Evolutionary conservation across 2,329 filamentous ascomycete genomes (phyloP).

Genomic region (Septoria linicola): DNA sequence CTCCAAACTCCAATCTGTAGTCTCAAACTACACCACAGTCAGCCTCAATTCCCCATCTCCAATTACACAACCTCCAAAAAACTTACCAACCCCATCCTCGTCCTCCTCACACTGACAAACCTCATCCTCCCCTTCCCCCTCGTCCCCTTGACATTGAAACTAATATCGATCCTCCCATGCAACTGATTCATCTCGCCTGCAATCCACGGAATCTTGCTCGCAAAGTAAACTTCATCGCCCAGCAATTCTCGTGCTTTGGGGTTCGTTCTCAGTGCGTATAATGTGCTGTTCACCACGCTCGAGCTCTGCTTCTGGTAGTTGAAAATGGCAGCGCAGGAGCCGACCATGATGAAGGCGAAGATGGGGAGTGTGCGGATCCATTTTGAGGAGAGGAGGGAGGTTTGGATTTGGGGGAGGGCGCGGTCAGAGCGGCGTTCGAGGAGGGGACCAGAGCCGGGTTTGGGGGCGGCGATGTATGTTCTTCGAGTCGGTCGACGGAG

Average conservation of each 20-base stretch:
- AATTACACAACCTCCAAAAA: background rate
- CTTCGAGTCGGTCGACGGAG: constrained; percentile 32
- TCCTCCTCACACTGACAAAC: constrained; percentile 73
- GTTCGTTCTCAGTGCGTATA: constrained; percentile 88
- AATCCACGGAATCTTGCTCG: constrained; percentile 50
- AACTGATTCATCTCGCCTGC: constrained; percentile 80
- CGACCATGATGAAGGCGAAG: constrained; percentile 70
- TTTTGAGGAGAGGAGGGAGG: constrained; percentile 24
- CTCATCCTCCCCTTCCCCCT: constrained; percentile 69
- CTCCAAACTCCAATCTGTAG: constrained; percentile 83
- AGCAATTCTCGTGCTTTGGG: constrained; percentile 70
- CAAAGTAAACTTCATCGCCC: constrained; percentile 66
- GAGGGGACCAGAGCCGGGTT: constrained; percentile 51
- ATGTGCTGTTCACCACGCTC: constrained; percentile 72
- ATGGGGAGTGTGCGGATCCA: constrained; percentile 68
- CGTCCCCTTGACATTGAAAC: constrained; percentile 81
- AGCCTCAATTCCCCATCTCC: background rate
- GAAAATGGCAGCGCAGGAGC: constrained; percentile 83
- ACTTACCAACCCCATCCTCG: constrained; percentile 60
- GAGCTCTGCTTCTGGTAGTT: constrained; percentile 98
- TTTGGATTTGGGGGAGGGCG: constrained; percentile 49
- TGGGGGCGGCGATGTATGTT: constrained; percentile 52
- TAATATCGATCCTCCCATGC: constrained; percentile 84
- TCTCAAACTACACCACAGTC: constrained; percentile 66
- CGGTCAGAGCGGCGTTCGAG: constrained; percentile 55